Evolutionary conservation across 2,329 filamentous ascomycete species (phyloP).

Genomic region (Ophiostoma perfectum): DNA sequence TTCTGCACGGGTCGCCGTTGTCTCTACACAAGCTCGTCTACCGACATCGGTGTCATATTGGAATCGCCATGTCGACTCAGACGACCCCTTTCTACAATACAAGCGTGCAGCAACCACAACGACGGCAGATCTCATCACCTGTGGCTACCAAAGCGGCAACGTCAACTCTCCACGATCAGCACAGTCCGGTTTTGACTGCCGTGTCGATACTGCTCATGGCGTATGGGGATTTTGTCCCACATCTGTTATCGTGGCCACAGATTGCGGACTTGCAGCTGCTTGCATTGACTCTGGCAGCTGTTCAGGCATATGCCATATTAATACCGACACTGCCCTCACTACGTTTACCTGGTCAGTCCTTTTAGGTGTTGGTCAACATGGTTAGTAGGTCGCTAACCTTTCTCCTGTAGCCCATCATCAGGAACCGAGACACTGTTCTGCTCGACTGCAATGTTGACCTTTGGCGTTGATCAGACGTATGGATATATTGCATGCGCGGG

Average conservation of each 20-base stretch:
- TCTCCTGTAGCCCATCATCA: not conserved
- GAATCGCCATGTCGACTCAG: not conserved
- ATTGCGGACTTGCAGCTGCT: conserved; percentile 8
- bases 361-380: no score
- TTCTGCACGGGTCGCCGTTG: not conserved
- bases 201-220: not conserved
- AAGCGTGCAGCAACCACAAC: conserved; percentile 1
- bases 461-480: not conserved
- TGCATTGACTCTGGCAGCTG: not conserved
- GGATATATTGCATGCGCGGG: not conserved
- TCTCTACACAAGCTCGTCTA: not conserved
- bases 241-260: not conserved
- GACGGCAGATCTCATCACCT: not conserved
- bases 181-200: not conserved
- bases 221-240: not conserved
- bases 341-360: conserved; percentile 2
- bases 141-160: not conserved
- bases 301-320: not conserved
- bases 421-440: not conserved
- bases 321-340: not conserved
- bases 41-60: not conserved
- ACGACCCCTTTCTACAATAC: not conserved
- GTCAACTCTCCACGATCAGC: not conserved
- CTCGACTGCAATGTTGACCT: not conserved
- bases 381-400: no score